phyloP scores from a whole-genome alignment of 257 asterid genomes.

The Forsythia suspensa region DNA sequence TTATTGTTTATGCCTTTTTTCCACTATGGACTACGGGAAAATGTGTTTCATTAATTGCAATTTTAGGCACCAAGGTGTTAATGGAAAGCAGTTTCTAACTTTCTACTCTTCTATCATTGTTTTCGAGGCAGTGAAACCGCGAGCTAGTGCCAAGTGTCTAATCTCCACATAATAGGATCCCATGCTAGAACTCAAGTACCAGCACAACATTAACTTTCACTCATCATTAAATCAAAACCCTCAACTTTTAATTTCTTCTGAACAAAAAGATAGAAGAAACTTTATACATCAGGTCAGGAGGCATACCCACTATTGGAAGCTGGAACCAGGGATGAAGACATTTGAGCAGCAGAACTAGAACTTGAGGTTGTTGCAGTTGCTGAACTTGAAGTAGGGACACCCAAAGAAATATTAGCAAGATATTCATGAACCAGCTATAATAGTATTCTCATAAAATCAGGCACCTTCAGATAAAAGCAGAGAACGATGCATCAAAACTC shows the following conservation, averaged over 20 bases:
- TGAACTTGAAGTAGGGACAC: constrained; percentile 45
- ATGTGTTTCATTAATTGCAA: not conserved
- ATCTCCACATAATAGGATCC: not conserved
- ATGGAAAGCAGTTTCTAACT: not conserved
- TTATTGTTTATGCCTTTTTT: not conserved
- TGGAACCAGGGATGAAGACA: constrained; percentile 53
- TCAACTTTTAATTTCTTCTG: not conserved
- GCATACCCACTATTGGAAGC: constrained; percentile 72
- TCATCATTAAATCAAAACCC: not conserved
- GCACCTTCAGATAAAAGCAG: not conserved
- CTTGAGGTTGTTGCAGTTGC: constrained; percentile 43
- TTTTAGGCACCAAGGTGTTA: not conserved
- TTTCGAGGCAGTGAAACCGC: not conserved
- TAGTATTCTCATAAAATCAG: not conserved
- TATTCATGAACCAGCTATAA: constrained; percentile 22
- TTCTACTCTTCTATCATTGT: not conserved
- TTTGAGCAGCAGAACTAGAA: constrained; percentile 63
- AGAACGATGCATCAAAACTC: constrained; percentile 3
- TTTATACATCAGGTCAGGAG: constrained; percentile 15
- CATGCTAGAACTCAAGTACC: not conserved
- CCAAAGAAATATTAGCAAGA: constrained; percentile 25
- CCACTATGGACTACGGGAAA: not conserved
- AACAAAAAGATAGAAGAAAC: constrained; percentile 6
- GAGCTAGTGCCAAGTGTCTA: not conserved
- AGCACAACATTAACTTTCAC: not conserved